phyloP scores from a whole-genome alignment of 2,329 filamentous ascomycete species.

The Fusarium citri region DNA sequence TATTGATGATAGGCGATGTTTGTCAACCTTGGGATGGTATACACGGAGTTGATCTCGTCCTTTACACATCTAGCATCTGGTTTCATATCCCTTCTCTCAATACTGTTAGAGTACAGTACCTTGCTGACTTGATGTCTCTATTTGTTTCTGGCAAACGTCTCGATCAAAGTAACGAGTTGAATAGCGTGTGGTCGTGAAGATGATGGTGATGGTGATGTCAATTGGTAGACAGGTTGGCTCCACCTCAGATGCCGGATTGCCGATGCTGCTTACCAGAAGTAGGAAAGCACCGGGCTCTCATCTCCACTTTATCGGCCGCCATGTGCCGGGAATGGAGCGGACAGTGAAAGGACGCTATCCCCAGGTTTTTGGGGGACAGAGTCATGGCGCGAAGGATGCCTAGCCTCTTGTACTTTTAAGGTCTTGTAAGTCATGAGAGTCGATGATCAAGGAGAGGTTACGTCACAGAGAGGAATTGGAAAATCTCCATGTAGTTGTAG shows the following conservation, averaged over 20 bases:
- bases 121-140: background rate
- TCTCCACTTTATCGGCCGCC: constrained; percentile 28
- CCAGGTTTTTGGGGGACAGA: constrained; percentile 20
- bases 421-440: background rate
- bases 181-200: background rate
- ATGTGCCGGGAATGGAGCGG: constrained; percentile 34
- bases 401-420: background rate
- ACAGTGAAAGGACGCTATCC: constrained; percentile 13
- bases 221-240: constrained; percentile 6
- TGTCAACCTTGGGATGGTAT: background rate
- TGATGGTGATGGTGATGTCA: constrained; percentile 30
- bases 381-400: constrained; percentile 9
- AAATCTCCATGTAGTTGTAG: background rate
- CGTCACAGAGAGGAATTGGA: background rate
- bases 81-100: background rate
- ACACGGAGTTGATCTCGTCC: background rate
- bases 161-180: constrained; percentile 4
- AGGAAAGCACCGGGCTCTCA: constrained; percentile 15
- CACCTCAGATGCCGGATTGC: constrained; percentile 42
- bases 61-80: background rate
- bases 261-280: constrained; percentile 26
- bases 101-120: background rate
- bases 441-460: background rate
- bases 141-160: background rate
- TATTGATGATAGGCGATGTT: constrained; percentile 2